Conservation (phyloP, 2,329 filamentous ascomycete genomes). For the Fusarium brachygibbosum region DNA sequence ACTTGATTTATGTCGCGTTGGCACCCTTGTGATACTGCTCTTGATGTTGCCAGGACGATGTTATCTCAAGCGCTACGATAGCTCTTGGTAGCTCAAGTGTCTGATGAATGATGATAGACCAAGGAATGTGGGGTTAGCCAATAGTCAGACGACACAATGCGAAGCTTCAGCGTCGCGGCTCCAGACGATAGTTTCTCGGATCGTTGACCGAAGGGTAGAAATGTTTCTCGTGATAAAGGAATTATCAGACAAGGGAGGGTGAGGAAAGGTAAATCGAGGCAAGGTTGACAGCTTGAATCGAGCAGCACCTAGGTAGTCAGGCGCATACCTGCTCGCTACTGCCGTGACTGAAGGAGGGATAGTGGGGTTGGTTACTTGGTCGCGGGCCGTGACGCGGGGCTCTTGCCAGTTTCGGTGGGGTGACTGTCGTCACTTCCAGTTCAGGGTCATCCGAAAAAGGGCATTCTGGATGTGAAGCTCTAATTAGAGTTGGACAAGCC, state of each 20-base stretch:
- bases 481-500: slow-evolving; percentile 21
- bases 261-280: slow-evolving; percentile 5
- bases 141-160: background rate
- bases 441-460: slow-evolving; percentile 25
- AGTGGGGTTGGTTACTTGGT: slow-evolving; percentile 36
- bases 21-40: slow-evolving; percentile 1
- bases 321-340: slow-evolving; percentile 29
- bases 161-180: background rate
- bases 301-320: slow-evolving; percentile 19
- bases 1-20: background rate
- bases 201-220: background rate
- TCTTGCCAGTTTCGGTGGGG: slow-evolving; percentile 34
- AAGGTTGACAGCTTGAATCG: slow-evolving; percentile 4
- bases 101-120: slow-evolving; percentile 20
- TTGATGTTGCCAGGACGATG: slow-evolving; percentile 24
- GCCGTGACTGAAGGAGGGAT: slow-evolving; percentile 12
- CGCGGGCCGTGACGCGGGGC: slow-evolving; percentile 36
- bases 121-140: slow-evolving; percentile 16
- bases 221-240: background rate
- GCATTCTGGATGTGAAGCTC: slow-evolving; percentile 1
- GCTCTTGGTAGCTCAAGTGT: slow-evolving; percentile 22
- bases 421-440: slow-evolving; percentile 37
- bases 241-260: background rate
- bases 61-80: slow-evolving; percentile 34
- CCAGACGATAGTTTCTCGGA: background rate